A percentile compares a stretch with the other conserved stretches of the same genome.
Evolutionary conservation across 257 asterid species (phyloP).

Genomic region (Penstemon eatonii): DNA sequence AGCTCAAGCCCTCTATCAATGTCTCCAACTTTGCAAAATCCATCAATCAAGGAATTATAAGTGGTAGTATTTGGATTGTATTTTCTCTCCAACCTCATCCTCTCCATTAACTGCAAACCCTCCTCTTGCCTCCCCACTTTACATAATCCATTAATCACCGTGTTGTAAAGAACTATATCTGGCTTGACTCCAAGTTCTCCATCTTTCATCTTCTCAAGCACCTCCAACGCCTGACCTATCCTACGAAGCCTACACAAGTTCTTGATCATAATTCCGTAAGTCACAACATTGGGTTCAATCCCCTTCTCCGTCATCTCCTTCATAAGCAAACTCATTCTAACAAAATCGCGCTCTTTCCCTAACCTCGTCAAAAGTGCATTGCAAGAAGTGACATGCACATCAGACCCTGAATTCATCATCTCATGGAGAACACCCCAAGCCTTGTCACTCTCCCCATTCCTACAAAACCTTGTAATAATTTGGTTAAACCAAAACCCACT

Average conservation of each 20-base stretch:
- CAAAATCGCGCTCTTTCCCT: slow-evolving; percentile 44
- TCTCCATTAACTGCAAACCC: slow-evolving; percentile 61
- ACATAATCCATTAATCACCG: slow-evolving; percentile 78
- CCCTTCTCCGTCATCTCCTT: slow-evolving; percentile 73
- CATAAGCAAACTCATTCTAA: slow-evolving; percentile 71
- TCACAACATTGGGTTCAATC: slow-evolving; percentile 55
- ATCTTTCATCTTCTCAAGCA: slow-evolving; percentile 58
- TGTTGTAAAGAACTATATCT: slow-evolving; percentile 63
- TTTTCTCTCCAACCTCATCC: slow-evolving; percentile 47
- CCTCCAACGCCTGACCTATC: slow-evolving; percentile 72
- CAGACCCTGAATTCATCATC: slow-evolving; percentile 47
- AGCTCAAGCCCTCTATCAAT: slow-evolving; percentile 55
- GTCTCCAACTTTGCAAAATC: slow-evolving; percentile 81
- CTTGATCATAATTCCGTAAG: slow-evolving; percentile 70
- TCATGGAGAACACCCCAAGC: slow-evolving; percentile 68
- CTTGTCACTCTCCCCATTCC: slow-evolving; percentile 41
- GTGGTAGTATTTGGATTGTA: slow-evolving; percentile 58
- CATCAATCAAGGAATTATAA: slow-evolving; percentile 72
- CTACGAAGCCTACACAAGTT: slow-evolving; percentile 59
- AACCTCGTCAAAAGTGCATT: slow-evolving; percentile 63
- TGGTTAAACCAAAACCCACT: slow-evolving; percentile 40
- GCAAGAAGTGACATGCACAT: slow-evolving; percentile 46
- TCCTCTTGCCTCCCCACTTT: slow-evolving; percentile 85
- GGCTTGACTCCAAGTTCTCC: slow-evolving; percentile 52
- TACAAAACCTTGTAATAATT: slow-evolving; percentile 50